Evolutionary conservation across 495 filamentous ascomycete species (phyloP).

Genomic region (Thermochaetoides thermophila): DNA sequence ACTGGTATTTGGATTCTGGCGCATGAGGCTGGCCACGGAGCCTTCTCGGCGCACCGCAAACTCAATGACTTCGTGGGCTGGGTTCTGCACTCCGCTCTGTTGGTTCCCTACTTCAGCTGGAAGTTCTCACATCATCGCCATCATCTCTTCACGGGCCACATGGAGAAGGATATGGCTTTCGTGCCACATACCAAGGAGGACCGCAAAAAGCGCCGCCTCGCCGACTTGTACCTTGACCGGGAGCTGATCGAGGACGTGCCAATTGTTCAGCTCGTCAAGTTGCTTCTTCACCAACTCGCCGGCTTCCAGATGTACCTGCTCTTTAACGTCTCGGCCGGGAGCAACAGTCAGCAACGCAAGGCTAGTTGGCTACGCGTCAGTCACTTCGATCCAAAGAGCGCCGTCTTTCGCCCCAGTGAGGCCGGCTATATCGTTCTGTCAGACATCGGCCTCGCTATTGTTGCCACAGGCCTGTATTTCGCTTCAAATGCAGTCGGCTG

Average conservation of each 20-base stretch:
- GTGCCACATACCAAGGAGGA: constrained; percentile 66
- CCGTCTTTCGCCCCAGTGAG: constrained; percentile 84
- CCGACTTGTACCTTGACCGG: constrained; percentile 39
- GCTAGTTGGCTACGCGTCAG: constrained; percentile 68
- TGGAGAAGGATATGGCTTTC: constrained; percentile 97
- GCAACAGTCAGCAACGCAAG: constrained; percentile 66
- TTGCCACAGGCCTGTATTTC: constrained; percentile 35
- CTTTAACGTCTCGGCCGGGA: constrained; percentile 82
- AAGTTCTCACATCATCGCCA: constrained; percentile 89
- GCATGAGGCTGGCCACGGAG: constrained; percentile 79
- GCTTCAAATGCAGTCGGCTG: constrained; percentile 60
- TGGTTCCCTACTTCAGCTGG: constrained; percentile 87
- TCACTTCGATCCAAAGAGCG: constrained; percentile 82
- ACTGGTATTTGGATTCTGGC: constrained; percentile 80
- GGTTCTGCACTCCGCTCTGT: constrained; percentile 61
- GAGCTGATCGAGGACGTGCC: constrained; percentile 90
- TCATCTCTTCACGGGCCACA: constrained; percentile 87
- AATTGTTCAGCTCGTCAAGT: constrained; percentile 55
- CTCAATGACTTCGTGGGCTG: constrained; percentile 78
- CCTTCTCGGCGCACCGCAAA: constrained; percentile 62
- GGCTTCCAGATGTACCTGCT: constrained; percentile 80
- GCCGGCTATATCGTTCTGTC: constrained; percentile 67
- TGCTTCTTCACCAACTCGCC: constrained; percentile 69
- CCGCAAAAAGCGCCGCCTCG: constrained; percentile 51
- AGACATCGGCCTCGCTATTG: constrained; percentile 62